Evolutionary conservation across 2,329 filamentous ascomycete genomes (phyloP).

Genomic region (Talaromyces sp.): DNA sequence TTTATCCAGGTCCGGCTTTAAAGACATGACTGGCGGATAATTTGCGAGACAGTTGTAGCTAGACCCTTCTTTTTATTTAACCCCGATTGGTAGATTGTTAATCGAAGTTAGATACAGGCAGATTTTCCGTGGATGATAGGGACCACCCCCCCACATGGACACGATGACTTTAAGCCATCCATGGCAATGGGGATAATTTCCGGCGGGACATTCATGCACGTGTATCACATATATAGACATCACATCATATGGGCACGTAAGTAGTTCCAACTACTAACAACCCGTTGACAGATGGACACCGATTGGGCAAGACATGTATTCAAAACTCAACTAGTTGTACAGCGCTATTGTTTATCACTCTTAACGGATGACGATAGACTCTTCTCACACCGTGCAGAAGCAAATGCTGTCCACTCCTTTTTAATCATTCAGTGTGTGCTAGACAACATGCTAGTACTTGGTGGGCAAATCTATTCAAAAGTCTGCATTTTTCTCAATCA

Average conservation of each 20-base stretch:
- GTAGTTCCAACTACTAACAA: not conserved
- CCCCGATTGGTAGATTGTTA: not conserved
- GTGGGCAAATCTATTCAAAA: not conserved
- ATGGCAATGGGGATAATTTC: not conserved
- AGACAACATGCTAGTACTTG: not conserved
- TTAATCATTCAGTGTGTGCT: not conserved
- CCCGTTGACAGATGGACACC: not conserved
- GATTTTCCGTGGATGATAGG: not conserved
- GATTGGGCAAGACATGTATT: not conserved
- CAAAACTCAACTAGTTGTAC: not conserved
- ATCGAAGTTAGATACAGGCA: not conserved
- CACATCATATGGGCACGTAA: not conserved
- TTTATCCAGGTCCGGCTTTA: not conserved
- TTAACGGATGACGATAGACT: not conserved
- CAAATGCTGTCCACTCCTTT: not conserved
- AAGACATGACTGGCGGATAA: not conserved
- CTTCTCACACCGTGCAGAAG: not conserved
- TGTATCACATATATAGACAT: not conserved
- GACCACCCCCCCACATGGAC: not conserved
- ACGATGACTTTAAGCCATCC: not conserved
- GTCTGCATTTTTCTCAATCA: conserved; percentile 8
- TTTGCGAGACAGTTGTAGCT: not conserved
- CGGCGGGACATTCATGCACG: not conserved
- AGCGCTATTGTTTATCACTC: not conserved
- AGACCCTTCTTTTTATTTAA: not conserved